These are phyloP conservation scores for Cucumis cinereus DNA, from an alignment of 306 rosid species.

Conservation along the genomic window DNA sequence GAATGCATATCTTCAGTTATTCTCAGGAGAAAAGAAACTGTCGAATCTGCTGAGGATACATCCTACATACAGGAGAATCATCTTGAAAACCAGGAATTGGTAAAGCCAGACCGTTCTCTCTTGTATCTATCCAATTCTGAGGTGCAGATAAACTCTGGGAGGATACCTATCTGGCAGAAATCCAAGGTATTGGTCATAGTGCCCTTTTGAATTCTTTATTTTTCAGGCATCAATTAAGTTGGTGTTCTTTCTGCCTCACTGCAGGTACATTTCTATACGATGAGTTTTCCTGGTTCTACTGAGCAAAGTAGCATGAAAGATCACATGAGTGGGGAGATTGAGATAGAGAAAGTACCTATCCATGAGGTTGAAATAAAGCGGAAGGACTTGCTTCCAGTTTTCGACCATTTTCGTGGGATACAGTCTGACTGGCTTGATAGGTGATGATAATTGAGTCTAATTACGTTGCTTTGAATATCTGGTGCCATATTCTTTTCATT, in stretches of 20 bases:
- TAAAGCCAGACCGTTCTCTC: slow-evolving; percentile 44
- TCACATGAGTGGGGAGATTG: slow-evolving; percentile 52
- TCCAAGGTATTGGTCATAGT: slow-evolving; percentile 47
- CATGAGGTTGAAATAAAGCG: slow-evolving; percentile 65
- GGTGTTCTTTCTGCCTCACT: slow-evolving; percentile 13
- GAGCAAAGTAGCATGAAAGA: slow-evolving; percentile 24
- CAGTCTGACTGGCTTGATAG: slow-evolving; percentile 67
- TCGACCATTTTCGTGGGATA: slow-evolving; percentile 51
- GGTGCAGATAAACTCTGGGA: slow-evolving; percentile 68
- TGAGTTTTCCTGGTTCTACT: slow-evolving; percentile 34
- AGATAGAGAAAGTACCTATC: slow-evolving; percentile 57
- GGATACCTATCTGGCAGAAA: slow-evolving; percentile 85
- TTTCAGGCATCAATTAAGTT: slow-evolving; percentile 11
- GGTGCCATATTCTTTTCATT: background rate
- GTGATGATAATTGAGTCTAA: slow-evolving; percentile 22
- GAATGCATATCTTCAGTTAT: slow-evolving; percentile 36
- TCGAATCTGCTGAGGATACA: slow-evolving; percentile 30
- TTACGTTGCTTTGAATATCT: background rate
- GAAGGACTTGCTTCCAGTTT: slow-evolving; percentile 77
- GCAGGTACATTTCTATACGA: slow-evolving; percentile 63
- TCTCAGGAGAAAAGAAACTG: slow-evolving; percentile 30
- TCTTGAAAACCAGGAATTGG: slow-evolving; percentile 27
- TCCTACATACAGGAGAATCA: slow-evolving; percentile 37
- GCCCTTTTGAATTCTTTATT: slow-evolving; percentile 7
- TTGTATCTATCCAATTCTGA: slow-evolving; percentile 70